Percentiles rank a stretch among this genome's conserved stretches.
These are phyloP conservation scores for Phascolomyces articulosus DNA, from an alignment of 371 early-diverging fungal genomes.

Conservation along the genomic window DNA sequence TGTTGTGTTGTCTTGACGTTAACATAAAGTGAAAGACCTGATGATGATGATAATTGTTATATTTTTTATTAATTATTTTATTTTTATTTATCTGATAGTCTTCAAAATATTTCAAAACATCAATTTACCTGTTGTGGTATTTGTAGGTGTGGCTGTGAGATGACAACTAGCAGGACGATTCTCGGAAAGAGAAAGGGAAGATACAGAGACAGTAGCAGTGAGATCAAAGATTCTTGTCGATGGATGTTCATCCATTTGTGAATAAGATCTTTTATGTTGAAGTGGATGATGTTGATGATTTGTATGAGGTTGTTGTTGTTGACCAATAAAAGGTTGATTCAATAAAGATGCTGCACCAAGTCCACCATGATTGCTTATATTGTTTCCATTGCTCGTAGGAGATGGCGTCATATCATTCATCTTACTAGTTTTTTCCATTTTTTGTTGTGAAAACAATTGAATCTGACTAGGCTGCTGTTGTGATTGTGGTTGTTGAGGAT, in stretches of 20 bases:
- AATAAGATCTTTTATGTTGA: background rate
- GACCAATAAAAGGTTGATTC: background rate
- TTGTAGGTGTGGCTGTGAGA: background rate
- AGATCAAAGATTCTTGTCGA: background rate
- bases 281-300: background rate
- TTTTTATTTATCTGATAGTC: background rate
- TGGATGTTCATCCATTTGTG: background rate
- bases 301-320: slow-evolving; percentile 8
- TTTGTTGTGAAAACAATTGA: background rate
- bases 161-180: background rate
- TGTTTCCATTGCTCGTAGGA: background rate
- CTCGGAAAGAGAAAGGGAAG: background rate
- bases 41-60: background rate
- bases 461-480: slow-evolving; percentile 1
- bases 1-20: slow-evolving; percentile 26
- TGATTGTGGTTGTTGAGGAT: background rate
- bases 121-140: background rate
- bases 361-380: background rate
- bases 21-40: slow-evolving; percentile 16
- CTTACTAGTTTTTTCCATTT: background rate
- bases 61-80: background rate
- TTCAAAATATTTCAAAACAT: background rate
- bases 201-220: background rate
- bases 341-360: background rate
- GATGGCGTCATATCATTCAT: background rate